Conservation (phyloP, 352 stramenopile genomes). For the Phytophthora citrophthora region DNA sequence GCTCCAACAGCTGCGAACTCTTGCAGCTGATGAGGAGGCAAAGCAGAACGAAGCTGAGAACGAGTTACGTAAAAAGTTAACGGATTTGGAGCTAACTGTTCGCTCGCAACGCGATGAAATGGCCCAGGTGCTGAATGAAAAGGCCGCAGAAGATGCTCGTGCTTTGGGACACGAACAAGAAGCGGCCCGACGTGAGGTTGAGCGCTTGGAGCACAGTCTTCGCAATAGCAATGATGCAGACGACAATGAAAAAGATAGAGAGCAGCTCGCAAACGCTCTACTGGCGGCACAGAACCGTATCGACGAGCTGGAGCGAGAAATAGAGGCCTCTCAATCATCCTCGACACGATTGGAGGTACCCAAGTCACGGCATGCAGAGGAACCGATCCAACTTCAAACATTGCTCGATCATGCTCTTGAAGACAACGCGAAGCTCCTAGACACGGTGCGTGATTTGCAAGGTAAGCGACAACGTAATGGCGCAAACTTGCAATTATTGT, state of each 20-base stretch:
- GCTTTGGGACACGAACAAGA: constrained; percentile 36
- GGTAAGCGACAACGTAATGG: constrained; percentile 51
- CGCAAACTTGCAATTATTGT: constrained; percentile 46
- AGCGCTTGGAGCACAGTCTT: constrained; percentile 35
- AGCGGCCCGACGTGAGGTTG: constrained; percentile 26
- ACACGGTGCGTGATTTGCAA: constrained; percentile 70
- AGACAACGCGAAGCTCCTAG: constrained; percentile 68
- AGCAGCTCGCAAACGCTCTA: constrained; percentile 36
- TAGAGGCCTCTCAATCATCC: constrained; percentile 16
- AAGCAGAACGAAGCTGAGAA: constrained; percentile 41
- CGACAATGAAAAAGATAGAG: constrained; percentile 37
- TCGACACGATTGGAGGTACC: neutral
- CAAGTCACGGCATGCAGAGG: constrained; percentile 4
- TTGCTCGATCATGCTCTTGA: constrained; percentile 55
- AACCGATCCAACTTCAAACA: constrained; percentile 47
- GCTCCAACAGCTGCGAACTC: constrained; percentile 69
- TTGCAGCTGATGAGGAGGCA: constrained; percentile 55
- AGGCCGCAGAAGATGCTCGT: constrained; percentile 33
- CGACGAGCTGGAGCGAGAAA: constrained; percentile 49
- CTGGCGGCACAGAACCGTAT: constrained; percentile 44
- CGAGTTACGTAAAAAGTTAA: constrained; percentile 30
- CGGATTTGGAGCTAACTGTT: constrained; percentile 33
- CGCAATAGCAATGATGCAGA: constrained; percentile 20
- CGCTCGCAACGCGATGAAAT: constrained; percentile 35
- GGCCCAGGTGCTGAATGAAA: constrained; percentile 33